A percentile compares a stretch with the other conserved stretches of the same genome.
Conservation (phyloP, 768 basidiomycete species). For the Tricholoma flavovirens region DNA sequence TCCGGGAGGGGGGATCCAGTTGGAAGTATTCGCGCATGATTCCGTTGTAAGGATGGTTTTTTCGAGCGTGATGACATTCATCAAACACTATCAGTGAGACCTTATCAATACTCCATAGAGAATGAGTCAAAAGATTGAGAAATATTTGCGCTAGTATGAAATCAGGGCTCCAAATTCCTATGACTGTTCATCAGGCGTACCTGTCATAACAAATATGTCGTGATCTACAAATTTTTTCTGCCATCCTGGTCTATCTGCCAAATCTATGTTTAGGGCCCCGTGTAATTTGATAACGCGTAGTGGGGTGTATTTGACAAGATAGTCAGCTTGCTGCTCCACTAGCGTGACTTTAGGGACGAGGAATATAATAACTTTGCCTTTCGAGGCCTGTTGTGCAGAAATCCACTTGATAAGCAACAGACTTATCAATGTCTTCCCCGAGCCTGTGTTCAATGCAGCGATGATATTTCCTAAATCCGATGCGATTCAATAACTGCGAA, state of each 20-base stretch:
- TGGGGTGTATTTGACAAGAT: conserved; percentile 57
- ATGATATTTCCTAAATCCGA: conserved; percentile 52
- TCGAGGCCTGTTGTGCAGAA: conserved; percentile 40
- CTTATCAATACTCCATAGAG: conserved; percentile 68
- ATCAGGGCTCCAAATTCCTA: not conserved
- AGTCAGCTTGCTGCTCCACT: conserved; percentile 76
- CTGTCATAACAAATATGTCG: conserved; percentile 85
- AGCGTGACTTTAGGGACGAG: conserved; percentile 82
- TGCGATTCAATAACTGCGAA: not conserved
- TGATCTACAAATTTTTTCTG: conserved; percentile 49
- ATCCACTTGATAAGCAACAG: conserved; percentile 76
- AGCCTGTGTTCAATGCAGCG: conserved; percentile 71
- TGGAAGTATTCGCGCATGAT: conserved; percentile 67
- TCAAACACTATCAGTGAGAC: conserved; percentile 73
- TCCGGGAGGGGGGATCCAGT: conserved; percentile 32
- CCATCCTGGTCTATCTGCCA: conserved; percentile 66
- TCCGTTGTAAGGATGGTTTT: conserved; percentile 71
- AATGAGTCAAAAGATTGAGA: conserved; percentile 74
- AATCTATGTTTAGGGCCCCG: conserved; percentile 66
- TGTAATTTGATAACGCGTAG: conserved; percentile 63
- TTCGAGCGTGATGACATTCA: conserved; percentile 75
- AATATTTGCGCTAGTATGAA: conserved; percentile 66
- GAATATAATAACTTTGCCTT: conserved; percentile 65
- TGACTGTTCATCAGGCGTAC: conserved; percentile 30
- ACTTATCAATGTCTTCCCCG: conserved; percentile 75